phyloP scores from a whole-genome alignment of 805 yeast species.

The Ogataea zsoltii region DNA sequence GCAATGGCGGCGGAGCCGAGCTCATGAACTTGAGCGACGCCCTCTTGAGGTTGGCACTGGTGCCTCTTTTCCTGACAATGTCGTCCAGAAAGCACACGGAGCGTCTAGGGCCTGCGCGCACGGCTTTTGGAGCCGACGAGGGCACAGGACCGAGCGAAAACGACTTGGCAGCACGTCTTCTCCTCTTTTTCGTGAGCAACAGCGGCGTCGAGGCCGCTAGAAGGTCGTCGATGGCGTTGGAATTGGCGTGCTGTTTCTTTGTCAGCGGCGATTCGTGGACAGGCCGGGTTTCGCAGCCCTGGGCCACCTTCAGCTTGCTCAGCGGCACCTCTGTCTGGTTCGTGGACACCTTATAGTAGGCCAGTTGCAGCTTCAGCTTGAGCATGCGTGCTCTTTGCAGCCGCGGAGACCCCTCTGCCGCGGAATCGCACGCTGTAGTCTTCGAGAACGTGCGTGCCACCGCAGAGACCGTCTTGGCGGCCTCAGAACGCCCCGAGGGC shows the following conservation, averaged over 20 bases:
- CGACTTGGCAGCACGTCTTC: slow-evolving; percentile 2
- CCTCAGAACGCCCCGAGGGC: not conserved
- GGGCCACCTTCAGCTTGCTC: slow-evolving; percentile 29
- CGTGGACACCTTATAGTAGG: slow-evolving; percentile 52
- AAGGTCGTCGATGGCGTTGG: slow-evolving; percentile 33
- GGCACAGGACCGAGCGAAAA: slow-evolving; percentile 5
- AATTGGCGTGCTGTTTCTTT: slow-evolving; percentile 21
- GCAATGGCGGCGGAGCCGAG: slow-evolving; percentile 14
- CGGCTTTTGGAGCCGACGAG: slow-evolving; percentile 7
- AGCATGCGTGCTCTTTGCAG: slow-evolving; percentile 41
- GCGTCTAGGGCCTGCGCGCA: slow-evolving; percentile 5
- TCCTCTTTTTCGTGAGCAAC: slow-evolving; percentile 9
- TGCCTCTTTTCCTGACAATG: slow-evolving; percentile 29
- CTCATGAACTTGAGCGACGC: slow-evolving; percentile 25
- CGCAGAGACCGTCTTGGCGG: slow-evolving; percentile 15
- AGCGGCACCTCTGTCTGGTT: slow-evolving; percentile 43
- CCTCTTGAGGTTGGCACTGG: slow-evolving; percentile 30
- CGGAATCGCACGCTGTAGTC: too few species aligned
- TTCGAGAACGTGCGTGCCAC: slow-evolving; percentile 5
- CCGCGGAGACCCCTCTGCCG: slow-evolving; percentile 25
- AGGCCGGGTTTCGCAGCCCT: slow-evolving; percentile 7
- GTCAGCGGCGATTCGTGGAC: slow-evolving; percentile 11
- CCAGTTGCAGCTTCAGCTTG: slow-evolving; percentile 49
- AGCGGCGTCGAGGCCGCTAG: slow-evolving; percentile 38
- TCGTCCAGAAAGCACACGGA: slow-evolving; percentile 27